Evolutionary conservation across 768 basidiomycete genomes (phyloP).

Genomic region (Mycena kentingensis): DNA sequence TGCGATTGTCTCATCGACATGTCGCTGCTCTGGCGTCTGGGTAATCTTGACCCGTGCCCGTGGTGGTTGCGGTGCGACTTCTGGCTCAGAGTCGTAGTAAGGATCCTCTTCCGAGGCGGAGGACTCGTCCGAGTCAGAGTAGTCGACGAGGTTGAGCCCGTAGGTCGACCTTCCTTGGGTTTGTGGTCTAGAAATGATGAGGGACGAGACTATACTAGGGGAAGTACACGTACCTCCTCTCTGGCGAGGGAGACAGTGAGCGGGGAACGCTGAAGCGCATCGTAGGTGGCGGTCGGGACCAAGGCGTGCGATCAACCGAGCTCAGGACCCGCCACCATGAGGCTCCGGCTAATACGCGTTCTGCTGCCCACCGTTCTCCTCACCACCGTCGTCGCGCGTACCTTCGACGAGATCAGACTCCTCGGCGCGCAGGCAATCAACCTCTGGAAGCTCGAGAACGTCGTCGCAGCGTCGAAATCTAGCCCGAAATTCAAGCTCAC

Average conservation of each 20-base stretch:
- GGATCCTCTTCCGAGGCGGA: constrained; percentile 34
- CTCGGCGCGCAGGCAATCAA: constrained; percentile 65
- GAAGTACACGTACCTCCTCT: constrained; percentile 12
- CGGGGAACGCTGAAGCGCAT: constrained; percentile 24
- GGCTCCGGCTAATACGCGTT: constrained; percentile 8
- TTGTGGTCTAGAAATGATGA: background rate
- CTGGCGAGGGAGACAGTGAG: constrained; percentile 21
- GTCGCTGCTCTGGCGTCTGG: constrained; percentile 41
- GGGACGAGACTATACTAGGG: background rate
- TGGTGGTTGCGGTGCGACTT: constrained; percentile 33
- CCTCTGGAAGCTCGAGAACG: constrained; percentile 55
- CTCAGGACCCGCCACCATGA: constrained; percentile 12
- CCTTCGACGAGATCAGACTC: constrained; percentile 24
- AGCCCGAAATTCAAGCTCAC: constrained; percentile 21
- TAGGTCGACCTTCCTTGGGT: constrained; percentile 29
- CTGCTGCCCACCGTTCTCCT: constrained; percentile 4
- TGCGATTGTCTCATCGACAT: constrained; percentile 52
- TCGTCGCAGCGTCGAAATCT: constrained; percentile 20
- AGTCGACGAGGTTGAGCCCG: background rate
- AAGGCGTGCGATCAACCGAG: background rate
- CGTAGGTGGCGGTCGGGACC: background rate
- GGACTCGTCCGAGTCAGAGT: constrained; percentile 31
- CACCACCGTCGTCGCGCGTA: constrained; percentile 1
- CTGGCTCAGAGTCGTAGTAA: constrained; percentile 46
- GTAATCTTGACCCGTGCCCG: constrained; percentile 28